Evolutionary conservation across 2,329 filamentous ascomycete species (phyloP).

Genomic region (Phaeoacremonium minimum): DNA sequence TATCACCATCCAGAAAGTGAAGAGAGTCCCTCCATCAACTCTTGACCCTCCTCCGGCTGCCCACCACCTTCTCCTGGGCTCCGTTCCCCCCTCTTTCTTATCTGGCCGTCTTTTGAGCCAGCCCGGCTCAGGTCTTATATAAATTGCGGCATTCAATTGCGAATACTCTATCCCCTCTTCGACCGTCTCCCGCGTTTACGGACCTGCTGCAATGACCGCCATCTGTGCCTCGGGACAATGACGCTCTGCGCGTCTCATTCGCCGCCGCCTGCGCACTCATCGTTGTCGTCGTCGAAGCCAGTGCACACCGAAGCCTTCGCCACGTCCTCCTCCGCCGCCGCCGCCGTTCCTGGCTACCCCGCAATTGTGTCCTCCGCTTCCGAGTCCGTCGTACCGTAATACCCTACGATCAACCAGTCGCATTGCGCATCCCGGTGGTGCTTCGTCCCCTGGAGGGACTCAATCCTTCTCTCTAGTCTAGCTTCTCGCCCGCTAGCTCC

Average conservation of each 20-base stretch:
- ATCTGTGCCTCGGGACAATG: constrained; percentile 33
- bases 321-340: constrained; percentile 7
- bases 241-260: constrained; percentile 32
- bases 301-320: constrained; percentile 4
- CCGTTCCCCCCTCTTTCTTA: no score
- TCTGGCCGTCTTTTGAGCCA: no score
- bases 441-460: neutral
- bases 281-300: neutral
- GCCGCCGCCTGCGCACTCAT: constrained; percentile 15
- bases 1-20: no score
- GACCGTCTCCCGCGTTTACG: no score
- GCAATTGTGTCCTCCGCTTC: constrained; percentile 2
- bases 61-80: no score
- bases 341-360: constrained; percentile 4
- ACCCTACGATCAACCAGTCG: neutral
- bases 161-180: no score
- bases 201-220: constrained; percentile 22
- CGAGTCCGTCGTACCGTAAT: neutral
- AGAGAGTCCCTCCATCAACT: no score
- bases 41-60: no score
- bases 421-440: neutral
- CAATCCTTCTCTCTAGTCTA: no score
- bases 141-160: no score
- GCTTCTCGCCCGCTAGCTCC: no score
- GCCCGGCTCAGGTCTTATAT: no score